Evolutionary conservation across 2,329 filamentous ascomycete genomes (phyloP), one percentile per base, ranked within the genome.

Genomic region (Fusarium mangiferae): DNA sequence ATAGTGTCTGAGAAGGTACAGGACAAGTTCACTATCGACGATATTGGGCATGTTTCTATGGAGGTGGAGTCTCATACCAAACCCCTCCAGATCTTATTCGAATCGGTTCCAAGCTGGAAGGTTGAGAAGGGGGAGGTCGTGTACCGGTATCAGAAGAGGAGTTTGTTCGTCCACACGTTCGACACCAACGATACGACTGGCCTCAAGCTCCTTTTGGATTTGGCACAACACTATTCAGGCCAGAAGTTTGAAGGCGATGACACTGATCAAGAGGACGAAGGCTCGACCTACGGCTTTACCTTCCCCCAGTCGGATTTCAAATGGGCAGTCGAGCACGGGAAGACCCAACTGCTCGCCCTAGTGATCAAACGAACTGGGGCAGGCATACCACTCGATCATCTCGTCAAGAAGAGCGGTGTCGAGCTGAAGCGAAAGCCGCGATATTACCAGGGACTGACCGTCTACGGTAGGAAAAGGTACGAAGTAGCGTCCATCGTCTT

Each of bases 361-460:
- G 86, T 93, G 63, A 93, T 96, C 79, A 89, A 87, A 78, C 84
- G 84, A 12, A 90, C 89, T 12, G 93, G 93, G 3, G 90, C 89
- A 8, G 92, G 92, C 3, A 87, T 96, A 67, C 92, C 93, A 0
- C 82, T 95, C 1, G 88, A 92, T 54, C 84, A 89, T 24, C 82
- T 96, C 11, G 88, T 93, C 48, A 88, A 91, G 81, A 88, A 88
- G 64, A 91, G 87, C 63, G 92, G 92, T 6, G 81, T 92, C 3
- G 87, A 92, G 75, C 80, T 91, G 55, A 85, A 89, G 60, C 84
- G 89, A 72, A 93, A 92, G 80, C 90, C 93, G 2, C 87, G 88
- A 24, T 93, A 90, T 80, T 97, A 97, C 78, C 92, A 93, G 80
- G 94, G 94, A 1, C 81, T 96, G 36, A 91, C 90, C 3, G 91